Evolutionary conservation across 495 filamentous ascomycete genomes (phyloP), one percentile per base, ranked within the genome.

Genomic region (Rhypophila decipiens): DNA sequence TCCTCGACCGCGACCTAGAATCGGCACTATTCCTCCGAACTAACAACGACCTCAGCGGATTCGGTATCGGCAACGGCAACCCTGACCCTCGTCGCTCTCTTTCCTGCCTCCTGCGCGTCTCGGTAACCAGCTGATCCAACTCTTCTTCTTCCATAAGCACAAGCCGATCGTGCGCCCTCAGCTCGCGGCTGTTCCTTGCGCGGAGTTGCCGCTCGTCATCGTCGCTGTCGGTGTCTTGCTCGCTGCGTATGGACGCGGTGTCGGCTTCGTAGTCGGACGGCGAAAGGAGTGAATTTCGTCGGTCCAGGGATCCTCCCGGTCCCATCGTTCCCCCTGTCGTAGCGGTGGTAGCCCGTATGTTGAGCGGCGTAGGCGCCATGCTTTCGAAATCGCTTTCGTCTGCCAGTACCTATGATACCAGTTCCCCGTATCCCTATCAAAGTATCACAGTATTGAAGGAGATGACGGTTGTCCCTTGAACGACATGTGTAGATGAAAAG

Each of bases 101-200:
- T 19, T 78, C 74, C 42, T 73, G 68, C 29, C 66, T 62, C n/a
- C 59, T 60, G 19, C 66, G 69, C 41, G 55, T 70, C 63, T 58
- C 70, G 52, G 31, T 79, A 68, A 96, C 72, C 36, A 96, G 63
- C 50, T 84, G 79, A 57, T 94, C 90, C 39, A 85, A 71, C 59
- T 96, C 90, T 47, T 96, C 90, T 68, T 97, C 90, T 51, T 93
- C 87, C 36, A 85, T 76, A 49, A 96, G 63, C 0, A 95, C 83
- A n/a, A 82, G 74, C 39, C 79, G 75, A 58, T 94, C 90, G 61
- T 85, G 78, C 20, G 79, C 73, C 11, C 78, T 71, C 21, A 88
- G 69, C 59, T 95, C 88, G 38, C 76, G 66, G 51, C 85, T 87
- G 40, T 79, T 86, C 12, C 85, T 75, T 24, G 78, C 77, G 10